Evolutionary conservation across 768 basidiomycete species (phyloP), one percentile per base, ranked within the genome.

Genomic region (Agaricus sinodeliciosus): DNA sequence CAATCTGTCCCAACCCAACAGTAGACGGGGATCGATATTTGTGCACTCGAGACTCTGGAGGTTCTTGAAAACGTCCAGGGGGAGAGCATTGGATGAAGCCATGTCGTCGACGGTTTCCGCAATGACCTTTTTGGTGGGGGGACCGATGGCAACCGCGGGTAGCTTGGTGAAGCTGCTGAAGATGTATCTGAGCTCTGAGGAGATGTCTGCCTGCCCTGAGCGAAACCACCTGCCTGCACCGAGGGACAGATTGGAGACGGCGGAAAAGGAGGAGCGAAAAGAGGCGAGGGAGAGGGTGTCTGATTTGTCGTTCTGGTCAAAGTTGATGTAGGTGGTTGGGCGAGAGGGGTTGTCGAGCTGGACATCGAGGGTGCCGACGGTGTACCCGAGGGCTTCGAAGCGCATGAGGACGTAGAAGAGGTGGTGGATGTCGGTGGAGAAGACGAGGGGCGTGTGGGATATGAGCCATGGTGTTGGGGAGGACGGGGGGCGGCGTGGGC

Each of bases 141-240:
- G 76, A 55, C 73, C 76, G 51, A 94, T 68, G 6, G 74, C 69
- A 36, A 95, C 73, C 1, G 91, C 85, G 13, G 93, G 93, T 0
- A 96, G 72, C 68, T 89, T 92, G 41, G 91, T 96, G 72, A 95
- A 91, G 63, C 84, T 80, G 64, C 90, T 91, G 71, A 84, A 95
- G 57, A 94, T 77, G 67, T 84, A 91, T 65, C 83, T 92, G 65
- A 95, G 82, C 61, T 92, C 87, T 2, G 72, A 63, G 51, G 93
- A 86, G 58, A 87, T 68, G 55, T 63, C 77, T 9, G 77, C 79
- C 35, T 78, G 79, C 52, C 82, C 76, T 4, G 77, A 64, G 55
- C 75, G 72, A 41, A 76, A 69, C 87, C 87, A 93, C 87, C 87
- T 90, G 47, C 80, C 74, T 4, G 68, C 72, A 27, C 87, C 82